Evolutionary conservation across 1,284 basidiomycete species (phyloP), one percentile per base, ranked within the genome.

Genomic region (Irpex sp.): DNA sequence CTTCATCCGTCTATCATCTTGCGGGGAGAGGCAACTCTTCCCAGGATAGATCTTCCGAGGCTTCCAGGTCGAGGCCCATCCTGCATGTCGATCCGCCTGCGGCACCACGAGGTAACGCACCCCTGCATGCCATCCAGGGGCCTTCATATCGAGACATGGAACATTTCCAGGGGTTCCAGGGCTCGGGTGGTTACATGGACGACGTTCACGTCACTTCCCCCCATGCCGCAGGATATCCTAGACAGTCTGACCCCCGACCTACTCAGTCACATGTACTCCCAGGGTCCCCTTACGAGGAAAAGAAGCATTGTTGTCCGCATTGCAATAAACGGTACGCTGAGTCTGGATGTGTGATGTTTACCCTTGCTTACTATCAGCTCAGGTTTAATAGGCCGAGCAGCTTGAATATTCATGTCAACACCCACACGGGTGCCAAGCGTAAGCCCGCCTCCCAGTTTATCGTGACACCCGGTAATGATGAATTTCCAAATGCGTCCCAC

Each of bases 361-460:
- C 8, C 21, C 21, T 13, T 11, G 26, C 61, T 62, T 7, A 57
- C 17, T 43, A n/a, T 50, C 4, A 11, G 11, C 36, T 4, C 54
- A 62, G 63, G 39, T 80, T 79, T 70, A 78, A 78, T 67, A 73
- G 78, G n/a, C 78, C 78, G 55, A 78, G 77, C 70, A 78, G 77
- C 66, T 73, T 80, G 37, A 74, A 74, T 65, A 78, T 77, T 56
- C 78, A 79, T 65, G 71, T 78, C 63, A 78, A 78, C 64, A 78
- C 76, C 2, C 78, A 79, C 68, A 78, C 77, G 6, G 78, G 78
- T 15, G 77, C 74, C 36, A 77, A 77, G 67, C 77, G 77, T 78
- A 65, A 51, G 76, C 72, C 17, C 37, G 21, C 36, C 51, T 35
- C 19, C 46, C 6, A 35, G 13, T 5, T 35, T 50, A 17, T 33